Conservation (phyloP, 2,329 filamentous ascomycete species). For the Fusarium chlamydosporum region DNA sequence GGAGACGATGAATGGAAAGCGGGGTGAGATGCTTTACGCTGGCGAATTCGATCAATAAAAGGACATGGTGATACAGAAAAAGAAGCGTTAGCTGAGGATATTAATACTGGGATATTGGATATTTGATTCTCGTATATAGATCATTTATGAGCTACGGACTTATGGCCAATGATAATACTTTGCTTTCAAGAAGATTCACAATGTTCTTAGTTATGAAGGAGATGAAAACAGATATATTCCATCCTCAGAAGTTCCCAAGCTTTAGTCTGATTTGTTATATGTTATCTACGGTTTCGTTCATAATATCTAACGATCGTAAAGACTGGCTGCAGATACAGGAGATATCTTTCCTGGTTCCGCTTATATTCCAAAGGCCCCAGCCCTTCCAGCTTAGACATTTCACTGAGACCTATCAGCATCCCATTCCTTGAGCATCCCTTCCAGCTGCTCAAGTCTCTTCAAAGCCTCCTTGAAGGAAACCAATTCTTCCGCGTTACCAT, state of each 20-base stretch:
- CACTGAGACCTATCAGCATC: conserved; percentile 22
- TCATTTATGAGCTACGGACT: conserved; percentile 18
- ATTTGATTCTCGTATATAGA: conserved; percentile 51
- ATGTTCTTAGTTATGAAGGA: too few relatives aligned
- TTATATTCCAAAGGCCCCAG: too few relatives aligned
- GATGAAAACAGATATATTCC: too few relatives aligned
- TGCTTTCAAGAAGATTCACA: not conserved
- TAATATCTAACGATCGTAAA: too few relatives aligned
- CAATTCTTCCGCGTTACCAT: conserved; percentile 46
- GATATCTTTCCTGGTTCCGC: too few relatives aligned
- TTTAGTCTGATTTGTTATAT: too few relatives aligned
- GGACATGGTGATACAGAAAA: not conserved
- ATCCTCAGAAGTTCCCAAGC: too few relatives aligned
- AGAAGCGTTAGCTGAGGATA: not conserved
- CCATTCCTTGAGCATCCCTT: conserved; percentile 50
- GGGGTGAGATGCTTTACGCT: conserved; percentile 61
- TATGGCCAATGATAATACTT: conserved; percentile 1
- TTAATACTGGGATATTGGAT: not conserved
- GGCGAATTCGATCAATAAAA: conserved; percentile 57
- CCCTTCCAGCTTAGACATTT: not conserved
- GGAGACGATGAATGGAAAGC: conserved; percentile 61
- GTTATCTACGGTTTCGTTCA: too few relatives aligned
- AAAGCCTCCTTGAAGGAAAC: conserved; percentile 60
- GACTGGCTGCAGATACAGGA: too few relatives aligned
- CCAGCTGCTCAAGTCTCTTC: conserved; percentile 63